Conservation (phyloP, 345 rosid genomes). For the Mangifera indica region DNA sequence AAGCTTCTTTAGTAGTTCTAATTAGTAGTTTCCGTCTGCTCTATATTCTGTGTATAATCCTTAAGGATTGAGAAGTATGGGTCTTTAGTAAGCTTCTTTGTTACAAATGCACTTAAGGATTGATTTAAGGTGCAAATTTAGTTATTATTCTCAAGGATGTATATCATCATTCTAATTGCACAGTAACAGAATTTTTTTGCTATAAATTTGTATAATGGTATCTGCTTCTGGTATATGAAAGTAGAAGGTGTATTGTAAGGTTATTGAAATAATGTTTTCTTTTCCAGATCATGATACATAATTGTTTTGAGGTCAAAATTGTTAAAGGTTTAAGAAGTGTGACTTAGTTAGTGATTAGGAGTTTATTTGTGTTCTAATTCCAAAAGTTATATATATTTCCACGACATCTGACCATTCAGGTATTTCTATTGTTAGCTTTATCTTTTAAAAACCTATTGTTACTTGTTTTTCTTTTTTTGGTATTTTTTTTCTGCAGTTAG, state of each 20-base stretch:
- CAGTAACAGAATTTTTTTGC: neutral
- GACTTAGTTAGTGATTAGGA: neutral
- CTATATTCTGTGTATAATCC: neutral
- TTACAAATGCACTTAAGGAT: slow-evolving; percentile 1
- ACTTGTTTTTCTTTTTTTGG: neutral
- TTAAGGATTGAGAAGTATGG: neutral
- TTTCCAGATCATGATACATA: neutral
- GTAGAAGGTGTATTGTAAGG: neutral
- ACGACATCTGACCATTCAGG: neutral
- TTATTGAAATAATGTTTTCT: neutral
- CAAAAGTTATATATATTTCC: neutral
- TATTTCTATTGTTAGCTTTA: neutral
- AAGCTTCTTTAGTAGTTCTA: neutral
- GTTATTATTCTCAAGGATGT: neutral
- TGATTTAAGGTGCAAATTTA: neutral
- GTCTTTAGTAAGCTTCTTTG: neutral
- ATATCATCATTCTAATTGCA: neutral
- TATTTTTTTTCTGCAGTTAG: slow-evolving; percentile 48
- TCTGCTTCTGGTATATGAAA: neutral
- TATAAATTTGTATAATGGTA: neutral
- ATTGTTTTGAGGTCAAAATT: neutral
- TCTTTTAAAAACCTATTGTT: neutral
- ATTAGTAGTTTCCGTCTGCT: neutral
- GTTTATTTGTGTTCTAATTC: neutral
- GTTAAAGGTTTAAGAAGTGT: neutral